Conservation (phyloP, 176 grass and related monocot species). For the Areca catechu region DNA sequence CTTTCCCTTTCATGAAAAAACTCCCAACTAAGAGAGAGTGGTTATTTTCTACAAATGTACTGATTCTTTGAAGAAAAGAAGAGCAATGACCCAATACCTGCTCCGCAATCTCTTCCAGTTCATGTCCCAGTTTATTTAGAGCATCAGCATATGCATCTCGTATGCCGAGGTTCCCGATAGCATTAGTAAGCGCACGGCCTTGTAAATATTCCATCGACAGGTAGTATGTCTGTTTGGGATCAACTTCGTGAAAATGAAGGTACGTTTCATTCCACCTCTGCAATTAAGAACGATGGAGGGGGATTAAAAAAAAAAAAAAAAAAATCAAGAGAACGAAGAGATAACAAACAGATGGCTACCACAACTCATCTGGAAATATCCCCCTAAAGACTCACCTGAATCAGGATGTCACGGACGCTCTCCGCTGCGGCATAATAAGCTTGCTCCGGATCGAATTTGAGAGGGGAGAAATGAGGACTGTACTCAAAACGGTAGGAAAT, state of each 20-base stretch:
- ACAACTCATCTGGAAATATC: background rate
- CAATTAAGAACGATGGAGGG: background rate
- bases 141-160: constrained; percentile 82
- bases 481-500: constrained; percentile 69
- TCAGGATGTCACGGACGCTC: constrained; percentile 77
- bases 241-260: constrained; percentile 85
- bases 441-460: constrained; percentile 70
- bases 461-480: constrained; percentile 74
- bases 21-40: too few relatives aligned
- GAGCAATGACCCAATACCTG: constrained; percentile 31
- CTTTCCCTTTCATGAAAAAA: too few relatives aligned
- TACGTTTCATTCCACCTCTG: constrained; percentile 98
- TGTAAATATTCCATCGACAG: constrained; percentile 99
- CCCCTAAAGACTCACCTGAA: constrained; percentile 36
- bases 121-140: constrained; percentile 77
- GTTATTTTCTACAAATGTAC: too few relatives aligned
- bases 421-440: constrained; percentile 86
- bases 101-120: constrained; percentile 70
- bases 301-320: too few relatives aligned
- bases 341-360: background rate
- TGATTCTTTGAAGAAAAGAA: too few relatives aligned
- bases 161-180: constrained; percentile 85
- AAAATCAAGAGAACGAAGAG: background rate
- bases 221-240: constrained; percentile 99
- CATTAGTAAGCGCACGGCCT: constrained; percentile 90